A percentile compares a stretch with the other conserved stretches of the same genome.
phyloP scores from a whole-genome alignment of 345 rosid species.

The Linum usitatissimum region DNA sequence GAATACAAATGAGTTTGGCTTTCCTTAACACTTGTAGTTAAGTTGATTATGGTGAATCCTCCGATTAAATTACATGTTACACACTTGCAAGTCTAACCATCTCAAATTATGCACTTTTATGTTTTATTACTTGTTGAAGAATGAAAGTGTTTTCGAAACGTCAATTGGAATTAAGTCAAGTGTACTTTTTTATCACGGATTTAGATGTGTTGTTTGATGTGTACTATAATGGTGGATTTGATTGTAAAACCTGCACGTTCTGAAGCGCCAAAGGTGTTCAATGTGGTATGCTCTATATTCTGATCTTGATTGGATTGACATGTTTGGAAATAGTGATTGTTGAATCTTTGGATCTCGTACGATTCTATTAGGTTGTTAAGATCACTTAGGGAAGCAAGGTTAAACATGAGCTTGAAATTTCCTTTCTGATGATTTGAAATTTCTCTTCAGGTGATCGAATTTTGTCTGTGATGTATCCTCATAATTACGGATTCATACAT shows the following conservation, averaged over 20 bases:
- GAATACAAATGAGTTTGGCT: too few relatives aligned
- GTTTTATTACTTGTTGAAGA: too few relatives aligned
- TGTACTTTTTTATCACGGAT: too few relatives aligned
- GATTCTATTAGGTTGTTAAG: slow-evolving; percentile 65
- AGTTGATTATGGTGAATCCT: too few relatives aligned
- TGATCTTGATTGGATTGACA: neutral
- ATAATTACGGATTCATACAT: slow-evolving; percentile 6
- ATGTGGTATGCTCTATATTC: slow-evolving; percentile 20
- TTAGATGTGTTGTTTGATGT: too few relatives aligned
- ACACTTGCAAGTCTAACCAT: too few relatives aligned
- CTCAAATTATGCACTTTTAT: too few relatives aligned
- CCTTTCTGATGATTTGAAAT: neutral
- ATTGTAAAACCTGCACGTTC: slow-evolving; percentile 46
- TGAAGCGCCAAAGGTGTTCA: slow-evolving; percentile 58
- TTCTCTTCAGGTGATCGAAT: slow-evolving; percentile 59
- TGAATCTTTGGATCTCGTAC: neutral
- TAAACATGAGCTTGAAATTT: slow-evolving; percentile 81
- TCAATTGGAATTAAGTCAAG: too few relatives aligned
- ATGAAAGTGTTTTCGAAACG: too few relatives aligned
- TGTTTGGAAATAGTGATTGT: neutral
- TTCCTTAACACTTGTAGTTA: too few relatives aligned
- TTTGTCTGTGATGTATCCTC: slow-evolving; percentile 96
- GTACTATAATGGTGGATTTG: too few relatives aligned
- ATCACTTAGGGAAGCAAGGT: slow-evolving; percentile 95
- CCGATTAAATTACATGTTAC: too few relatives aligned